Conservation (phyloP, 2,329 filamentous ascomycete species). For the Verticillium tricorpus region DNA sequence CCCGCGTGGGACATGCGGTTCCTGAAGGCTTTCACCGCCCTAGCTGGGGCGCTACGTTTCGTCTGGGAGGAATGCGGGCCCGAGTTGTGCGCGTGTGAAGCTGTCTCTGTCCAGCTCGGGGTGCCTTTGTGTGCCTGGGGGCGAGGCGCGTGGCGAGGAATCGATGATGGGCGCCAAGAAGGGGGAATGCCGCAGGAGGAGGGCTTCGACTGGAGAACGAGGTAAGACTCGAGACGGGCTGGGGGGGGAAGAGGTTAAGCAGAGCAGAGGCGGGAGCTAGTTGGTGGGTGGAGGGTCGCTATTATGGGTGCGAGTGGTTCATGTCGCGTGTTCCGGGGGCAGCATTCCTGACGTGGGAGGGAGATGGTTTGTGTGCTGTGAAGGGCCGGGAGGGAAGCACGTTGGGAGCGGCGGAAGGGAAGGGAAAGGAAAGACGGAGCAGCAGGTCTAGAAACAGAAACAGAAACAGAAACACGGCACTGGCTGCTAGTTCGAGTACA, state of each 20-base stretch:
- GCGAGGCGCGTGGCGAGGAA: not conserved
- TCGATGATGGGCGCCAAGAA: not conserved
- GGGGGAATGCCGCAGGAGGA: not conserved
- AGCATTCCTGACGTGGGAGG: not conserved
- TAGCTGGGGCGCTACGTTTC: not conserved
- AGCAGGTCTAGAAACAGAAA: not conserved
- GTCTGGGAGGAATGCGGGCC: conserved; percentile 1
- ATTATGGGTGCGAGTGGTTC: not conserved
- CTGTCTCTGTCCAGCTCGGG: conserved; percentile 1
- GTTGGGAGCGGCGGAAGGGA: not conserved
- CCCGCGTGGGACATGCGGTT: not conserved
- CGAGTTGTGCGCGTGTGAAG: not conserved
- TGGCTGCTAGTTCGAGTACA: not conserved
- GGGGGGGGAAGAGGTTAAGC: not conserved
- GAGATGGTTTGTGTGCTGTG: not conserved
- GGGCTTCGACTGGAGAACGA: not conserved
- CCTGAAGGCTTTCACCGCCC: not conserved
- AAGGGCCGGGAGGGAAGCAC: not conserved
- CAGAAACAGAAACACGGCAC: not conserved
- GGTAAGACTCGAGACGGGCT: not conserved
- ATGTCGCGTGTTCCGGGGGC: not conserved
- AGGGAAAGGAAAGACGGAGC: not conserved
- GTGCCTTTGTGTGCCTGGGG: not conserved
- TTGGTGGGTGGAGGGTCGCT: not conserved
- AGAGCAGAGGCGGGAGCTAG: not conserved